Conservation (phyloP, 805 yeast genomes). For the Saccharomycopsis vini region DNA sequence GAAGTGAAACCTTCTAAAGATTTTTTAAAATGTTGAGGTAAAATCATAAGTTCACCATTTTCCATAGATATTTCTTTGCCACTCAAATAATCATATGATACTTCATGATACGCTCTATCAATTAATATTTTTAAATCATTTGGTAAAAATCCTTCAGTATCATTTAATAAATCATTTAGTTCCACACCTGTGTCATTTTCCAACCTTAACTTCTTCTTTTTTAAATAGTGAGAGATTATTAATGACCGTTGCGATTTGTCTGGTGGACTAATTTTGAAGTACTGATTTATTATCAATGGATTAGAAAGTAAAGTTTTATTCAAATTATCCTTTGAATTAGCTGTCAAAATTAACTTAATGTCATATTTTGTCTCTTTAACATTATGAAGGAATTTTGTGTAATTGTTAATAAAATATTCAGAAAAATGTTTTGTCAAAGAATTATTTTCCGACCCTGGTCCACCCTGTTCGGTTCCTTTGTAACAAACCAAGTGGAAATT, state of each 20-base stretch:
- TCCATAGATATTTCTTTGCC: background rate
- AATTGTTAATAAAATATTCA: conserved; percentile 45
- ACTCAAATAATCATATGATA: conserved; percentile 13
- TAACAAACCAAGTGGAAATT: conserved; percentile 68
- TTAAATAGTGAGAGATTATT: conserved; percentile 38
- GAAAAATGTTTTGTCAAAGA: conserved; percentile 51
- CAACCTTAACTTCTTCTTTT: conserved; percentile 25
- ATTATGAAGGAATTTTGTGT: conserved; percentile 28
- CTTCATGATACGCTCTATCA: conserved; percentile 59
- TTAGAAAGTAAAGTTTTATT: conserved; percentile 54
- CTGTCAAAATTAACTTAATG: conserved; percentile 50
- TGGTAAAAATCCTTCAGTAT: conserved; percentile 86
- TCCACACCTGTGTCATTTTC: conserved; percentile 26
- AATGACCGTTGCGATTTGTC: conserved; percentile 48
- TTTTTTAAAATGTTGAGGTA: conserved; percentile 33
- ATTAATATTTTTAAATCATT: conserved; percentile 64
- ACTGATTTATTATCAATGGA: conserved; percentile 56
- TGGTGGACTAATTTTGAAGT: conserved; percentile 57
- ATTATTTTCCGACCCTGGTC: conserved; percentile 5
- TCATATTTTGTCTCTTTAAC: conserved; percentile 24
- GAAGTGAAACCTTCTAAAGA: conserved; percentile 71
- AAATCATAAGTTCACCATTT: background rate
- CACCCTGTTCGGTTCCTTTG: conserved; percentile 42
- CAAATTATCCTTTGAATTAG: conserved; percentile 55
- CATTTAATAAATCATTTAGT: conserved; percentile 45